Conservation (phyloP, 2,329 filamentous ascomycete species). For the Colletotrichum higginsianum region DNA sequence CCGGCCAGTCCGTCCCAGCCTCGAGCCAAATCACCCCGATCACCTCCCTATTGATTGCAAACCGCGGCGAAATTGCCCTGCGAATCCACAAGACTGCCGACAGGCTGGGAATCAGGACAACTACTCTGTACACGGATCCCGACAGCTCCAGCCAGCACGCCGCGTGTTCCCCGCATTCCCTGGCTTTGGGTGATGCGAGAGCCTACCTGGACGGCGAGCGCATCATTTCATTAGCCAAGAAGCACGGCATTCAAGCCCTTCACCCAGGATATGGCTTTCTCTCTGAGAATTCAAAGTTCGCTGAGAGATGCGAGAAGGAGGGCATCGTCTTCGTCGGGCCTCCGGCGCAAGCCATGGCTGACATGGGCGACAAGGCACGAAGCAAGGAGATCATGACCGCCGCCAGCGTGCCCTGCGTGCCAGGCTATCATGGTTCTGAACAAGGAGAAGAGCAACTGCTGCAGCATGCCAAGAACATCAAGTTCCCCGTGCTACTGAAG, state of each 20-base stretch:
- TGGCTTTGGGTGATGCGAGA: conserved; percentile 85
- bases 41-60: conserved; percentile 92
- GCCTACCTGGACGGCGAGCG: conserved; percentile 95
- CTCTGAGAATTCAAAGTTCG: conserved; percentile 94
- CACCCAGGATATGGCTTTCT: conserved; percentile 98
- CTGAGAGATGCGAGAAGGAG: conserved; percentile 87
- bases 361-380: conserved; percentile 94
- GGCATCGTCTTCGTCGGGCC: conserved; percentile 96
- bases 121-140: conserved; percentile 94
- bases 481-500: conserved; percentile 82
- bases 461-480: conserved; percentile 78
- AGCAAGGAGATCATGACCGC: conserved; percentile 97
- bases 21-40: conserved; percentile 63
- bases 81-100: conserved; percentile 91
- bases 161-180: conserved; percentile 83
- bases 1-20: conserved; percentile 32
- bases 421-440: conserved; percentile 91
- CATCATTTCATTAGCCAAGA: conserved; percentile 90
- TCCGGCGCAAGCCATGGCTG: conserved; percentile 83
- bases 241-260: conserved; percentile 89
- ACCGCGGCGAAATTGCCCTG: conserved; percentile 96
- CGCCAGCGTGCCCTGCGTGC: conserved; percentile 96
- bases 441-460: conserved; percentile 77
- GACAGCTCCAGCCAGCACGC: conserved; percentile 92
- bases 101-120: conserved; percentile 90